Percentiles rank a stretch among this genome's conserved stretches.
phyloP scores from a whole-genome alignment of 306 rosid genomes.

The Glycine tomentella region DNA sequence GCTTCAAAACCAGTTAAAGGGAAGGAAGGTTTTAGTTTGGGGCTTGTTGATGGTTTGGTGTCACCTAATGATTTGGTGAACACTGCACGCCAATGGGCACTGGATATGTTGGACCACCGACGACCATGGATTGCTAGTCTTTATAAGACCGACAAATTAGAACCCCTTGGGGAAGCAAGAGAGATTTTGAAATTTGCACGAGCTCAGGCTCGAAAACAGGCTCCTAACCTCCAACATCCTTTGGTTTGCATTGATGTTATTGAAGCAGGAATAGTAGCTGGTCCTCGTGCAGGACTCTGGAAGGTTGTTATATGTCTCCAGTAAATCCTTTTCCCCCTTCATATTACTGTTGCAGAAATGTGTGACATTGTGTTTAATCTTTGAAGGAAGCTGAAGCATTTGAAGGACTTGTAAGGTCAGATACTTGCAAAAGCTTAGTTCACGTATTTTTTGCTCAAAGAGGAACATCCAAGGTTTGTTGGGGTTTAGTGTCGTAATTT shows the following conservation, averaged over 20 bases:
- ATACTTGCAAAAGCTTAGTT: conserved; percentile 79
- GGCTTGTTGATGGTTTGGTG: conserved; percentile 88
- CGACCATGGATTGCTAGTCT: conserved; percentile 94
- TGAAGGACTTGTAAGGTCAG: conserved; percentile 67
- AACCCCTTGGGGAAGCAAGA: conserved; percentile 92
- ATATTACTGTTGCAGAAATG: conserved; percentile 27
- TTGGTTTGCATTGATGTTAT: conserved; percentile 89
- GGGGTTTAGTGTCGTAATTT: conserved; percentile 23
- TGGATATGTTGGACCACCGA: conserved; percentile 71
- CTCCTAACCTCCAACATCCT: conserved; percentile 91
- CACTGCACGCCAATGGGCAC: conserved; percentile 86
- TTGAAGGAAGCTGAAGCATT: conserved; percentile 89
- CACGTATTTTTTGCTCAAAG: conserved; percentile 92
- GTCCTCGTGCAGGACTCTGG: conserved; percentile 89
- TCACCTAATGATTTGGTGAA: conserved; percentile 72
- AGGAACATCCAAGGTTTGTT: conserved; percentile 89
- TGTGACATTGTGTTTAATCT: conserved; percentile 49
- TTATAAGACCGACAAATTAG: conserved; percentile 81
- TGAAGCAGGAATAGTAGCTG: conserved; percentile 85
- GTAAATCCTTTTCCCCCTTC: conserved; percentile 35
- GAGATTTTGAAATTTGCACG: conserved; percentile 85
- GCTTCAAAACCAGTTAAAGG: conserved; percentile 87
- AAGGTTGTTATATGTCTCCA: conserved; percentile 68
- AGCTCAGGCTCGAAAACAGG: conserved; percentile 72
- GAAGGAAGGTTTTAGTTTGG: conserved; percentile 78